Conservation (phyloP, 768 basidiomycete genomes). For the Tylopilus subfusipes region DNA sequence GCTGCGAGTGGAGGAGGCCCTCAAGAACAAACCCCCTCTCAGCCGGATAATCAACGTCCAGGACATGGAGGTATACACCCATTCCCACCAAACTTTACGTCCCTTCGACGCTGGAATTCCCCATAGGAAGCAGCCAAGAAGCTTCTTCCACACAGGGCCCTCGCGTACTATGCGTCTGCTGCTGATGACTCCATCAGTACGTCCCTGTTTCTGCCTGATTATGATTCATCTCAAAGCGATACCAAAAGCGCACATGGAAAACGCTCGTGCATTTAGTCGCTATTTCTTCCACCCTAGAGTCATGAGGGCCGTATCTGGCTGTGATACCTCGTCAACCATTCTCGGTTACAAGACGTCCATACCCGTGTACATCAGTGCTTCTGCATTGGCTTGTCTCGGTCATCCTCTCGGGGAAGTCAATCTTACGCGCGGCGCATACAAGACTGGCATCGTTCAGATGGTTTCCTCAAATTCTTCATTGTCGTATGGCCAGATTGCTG, state of each 20-base stretch:
- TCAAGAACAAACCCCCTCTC: slow-evolving; percentile 60
- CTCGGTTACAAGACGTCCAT: slow-evolving; percentile 69
- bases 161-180: slow-evolving; percentile 83
- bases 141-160: slow-evolving; percentile 68
- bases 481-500: slow-evolving; percentile 60
- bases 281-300: slow-evolving; percentile 88
- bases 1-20: slow-evolving; percentile 59
- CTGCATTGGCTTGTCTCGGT: slow-evolving; percentile 81
- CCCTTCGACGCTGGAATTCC: neutral
- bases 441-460: slow-evolving; percentile 77
- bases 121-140: slow-evolving; percentile 67
- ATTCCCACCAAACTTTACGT: neutral
- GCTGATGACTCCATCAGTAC: slow-evolving; percentile 81
- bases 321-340: slow-evolving; percentile 69
- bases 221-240: slow-evolving; percentile 12
- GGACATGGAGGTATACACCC: slow-evolving; percentile 70
- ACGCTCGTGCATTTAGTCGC: slow-evolving; percentile 74
- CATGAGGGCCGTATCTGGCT: slow-evolving; percentile 59
- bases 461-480: slow-evolving; percentile 76
- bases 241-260: slow-evolving; percentile 56
- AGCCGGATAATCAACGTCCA: slow-evolving; percentile 66
- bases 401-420: slow-evolving; percentile 89
- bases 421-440: slow-evolving; percentile 66
- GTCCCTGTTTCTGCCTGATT: slow-evolving; percentile 24
- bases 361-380: slow-evolving; percentile 80